Percentiles rank a stretch among this genome's conserved stretches.
These are phyloP conservation scores for Phytophthora ramorum DNA, from an alignment of 352 stramenopile genomes.

Conservation along the genomic window DNA sequence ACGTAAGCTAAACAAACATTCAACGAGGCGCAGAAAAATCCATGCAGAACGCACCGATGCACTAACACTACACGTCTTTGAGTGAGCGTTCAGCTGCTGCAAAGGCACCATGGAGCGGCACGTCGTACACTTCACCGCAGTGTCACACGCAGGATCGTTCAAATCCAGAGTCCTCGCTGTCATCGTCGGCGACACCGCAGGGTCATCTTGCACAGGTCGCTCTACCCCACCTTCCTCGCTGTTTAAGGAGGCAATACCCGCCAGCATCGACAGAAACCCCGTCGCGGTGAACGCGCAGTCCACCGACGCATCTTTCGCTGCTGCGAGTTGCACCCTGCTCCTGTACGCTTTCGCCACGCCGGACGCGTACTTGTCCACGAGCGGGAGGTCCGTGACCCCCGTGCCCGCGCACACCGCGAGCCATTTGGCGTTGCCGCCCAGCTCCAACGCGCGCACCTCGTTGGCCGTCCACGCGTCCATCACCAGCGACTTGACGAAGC, in stretches of 20 bases:
- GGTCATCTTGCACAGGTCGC: slow-evolving; percentile 16
- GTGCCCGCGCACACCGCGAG: slow-evolving; percentile 68
- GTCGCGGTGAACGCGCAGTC: slow-evolving; percentile 53
- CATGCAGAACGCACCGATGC: slow-evolving; percentile 37
- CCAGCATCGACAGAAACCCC: slow-evolving; percentile 55
- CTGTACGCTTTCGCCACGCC: slow-evolving; percentile 70
- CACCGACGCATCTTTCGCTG: slow-evolving; percentile 25
- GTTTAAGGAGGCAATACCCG: slow-evolving; percentile 15
- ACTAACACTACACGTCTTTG: slow-evolving; percentile 58
- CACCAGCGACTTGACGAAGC: slow-evolving; percentile 85
- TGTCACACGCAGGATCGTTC: slow-evolving; percentile 10
- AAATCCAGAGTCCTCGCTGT: slow-evolving; percentile 1
- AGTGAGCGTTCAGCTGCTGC: slow-evolving; percentile 68
- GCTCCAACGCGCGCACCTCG: slow-evolving; percentile 66
- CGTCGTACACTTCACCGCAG: slow-evolving; percentile 77
- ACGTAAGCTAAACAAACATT: slow-evolving; percentile 2
- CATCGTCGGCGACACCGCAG: slow-evolving; percentile 4
- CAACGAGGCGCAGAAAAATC: neutral
- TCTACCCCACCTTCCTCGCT: slow-evolving; percentile 10
- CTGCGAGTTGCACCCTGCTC: slow-evolving; percentile 38
- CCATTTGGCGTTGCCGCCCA: slow-evolving; percentile 87
- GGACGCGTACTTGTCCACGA: slow-evolving; percentile 74
- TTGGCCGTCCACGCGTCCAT: slow-evolving; percentile 78
- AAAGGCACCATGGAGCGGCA: slow-evolving; percentile 57
- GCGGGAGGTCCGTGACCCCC: slow-evolving; percentile 44